Percentiles rank a stretch among this genome's conserved stretches.
phyloP scores from a whole-genome alignment of 2,329 filamentous ascomycete genomes.

The Calonectria fujianensis region DNA sequence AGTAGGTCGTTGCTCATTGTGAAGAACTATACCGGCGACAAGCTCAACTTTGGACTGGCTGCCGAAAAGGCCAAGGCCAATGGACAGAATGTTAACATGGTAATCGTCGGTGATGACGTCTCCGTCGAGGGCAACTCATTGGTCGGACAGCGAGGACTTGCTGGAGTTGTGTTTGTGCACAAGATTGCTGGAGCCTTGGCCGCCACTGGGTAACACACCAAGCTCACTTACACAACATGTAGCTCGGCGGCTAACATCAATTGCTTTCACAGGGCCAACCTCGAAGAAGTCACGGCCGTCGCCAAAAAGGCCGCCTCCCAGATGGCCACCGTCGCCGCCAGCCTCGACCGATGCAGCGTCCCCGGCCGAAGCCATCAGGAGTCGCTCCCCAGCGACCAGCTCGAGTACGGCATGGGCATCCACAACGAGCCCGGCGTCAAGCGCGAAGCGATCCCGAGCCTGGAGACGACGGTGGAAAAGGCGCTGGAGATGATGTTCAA shows the following conservation, averaged over 20 bases:
- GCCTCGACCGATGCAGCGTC: constrained; percentile 52
- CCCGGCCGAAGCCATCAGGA: constrained; percentile 49
- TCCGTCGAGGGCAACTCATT: constrained; percentile 51
- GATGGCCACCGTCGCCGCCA: constrained; percentile 53
- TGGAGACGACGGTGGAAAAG: constrained; percentile 47
- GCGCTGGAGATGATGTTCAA: constrained; percentile 50
- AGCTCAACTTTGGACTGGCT: constrained; percentile 55
- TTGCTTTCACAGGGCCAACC: constrained; percentile 39
- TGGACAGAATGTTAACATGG: constrained; percentile 51
- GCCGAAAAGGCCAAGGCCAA: constrained; percentile 56
- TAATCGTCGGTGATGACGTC: constrained; percentile 52
- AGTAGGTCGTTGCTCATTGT: constrained; percentile 51
- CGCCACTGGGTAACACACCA: constrained; percentile 45
- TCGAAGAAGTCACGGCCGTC: constrained; percentile 44
- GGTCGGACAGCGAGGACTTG: constrained; percentile 52
- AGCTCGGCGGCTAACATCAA: constrained; percentile 29
- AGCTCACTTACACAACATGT: neutral
- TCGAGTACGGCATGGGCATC: constrained; percentile 55
- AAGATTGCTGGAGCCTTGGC: constrained; percentile 53
- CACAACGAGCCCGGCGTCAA: constrained; percentile 54
- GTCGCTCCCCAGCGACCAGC: constrained; percentile 44
- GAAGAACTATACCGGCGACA: constrained; percentile 56
- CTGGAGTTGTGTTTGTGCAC: constrained; percentile 52
- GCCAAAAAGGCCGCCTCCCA: constrained; percentile 49
- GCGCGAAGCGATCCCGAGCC: constrained; percentile 43